Conservation (phyloP, 176 grass and related monocot species). For the Metroxylon sagu region DNA sequence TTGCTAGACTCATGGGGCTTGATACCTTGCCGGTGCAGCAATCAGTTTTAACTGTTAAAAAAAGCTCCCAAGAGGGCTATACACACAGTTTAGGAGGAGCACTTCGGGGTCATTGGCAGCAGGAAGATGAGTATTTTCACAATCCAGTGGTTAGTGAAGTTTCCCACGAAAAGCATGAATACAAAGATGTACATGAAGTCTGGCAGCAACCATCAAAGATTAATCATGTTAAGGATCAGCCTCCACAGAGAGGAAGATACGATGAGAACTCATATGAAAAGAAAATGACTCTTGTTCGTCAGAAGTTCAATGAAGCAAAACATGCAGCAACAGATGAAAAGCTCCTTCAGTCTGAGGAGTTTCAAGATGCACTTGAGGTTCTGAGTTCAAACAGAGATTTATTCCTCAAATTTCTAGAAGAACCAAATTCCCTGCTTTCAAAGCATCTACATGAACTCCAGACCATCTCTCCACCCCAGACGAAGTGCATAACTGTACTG, state of each 20-base stretch:
- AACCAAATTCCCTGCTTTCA: constrained; percentile 52
- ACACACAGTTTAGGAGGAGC: constrained; percentile 17
- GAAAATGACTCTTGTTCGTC: constrained; percentile 69
- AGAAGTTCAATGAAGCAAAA: constrained; percentile 91
- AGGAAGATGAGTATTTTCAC: constrained; percentile 31
- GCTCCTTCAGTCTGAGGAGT: constrained; percentile 75
- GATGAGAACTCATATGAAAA: constrained; percentile 43
- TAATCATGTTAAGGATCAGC: constrained; percentile 17
- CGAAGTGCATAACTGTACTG: constrained; percentile 74
- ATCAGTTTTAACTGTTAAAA: constrained; percentile 15
- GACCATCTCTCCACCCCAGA: constrained; percentile 32
- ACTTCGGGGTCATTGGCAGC: constrained; percentile 26
- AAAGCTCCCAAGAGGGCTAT: constrained; percentile 15
- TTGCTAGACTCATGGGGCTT: constrained; percentile 89
- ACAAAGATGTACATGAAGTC: constrained; percentile 20
- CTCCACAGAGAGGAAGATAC: constrained; percentile 24
- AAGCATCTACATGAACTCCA: constrained; percentile 37
- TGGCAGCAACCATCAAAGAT: constrained; percentile 16
- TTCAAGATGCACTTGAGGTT: constrained; percentile 84
- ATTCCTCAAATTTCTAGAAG: constrained; percentile 86
- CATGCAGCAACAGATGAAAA: constrained; percentile 69
- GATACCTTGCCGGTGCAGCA: constrained; percentile 38
- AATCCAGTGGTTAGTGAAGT: constrained; percentile 10
- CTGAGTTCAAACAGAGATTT: constrained; percentile 90
- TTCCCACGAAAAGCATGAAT: constrained; percentile 3